These are phyloP conservation scores for Wilcoxina mikolae DNA, from an alignment of 495 filamentous ascomycete genomes.

Conservation along the genomic window DNA sequence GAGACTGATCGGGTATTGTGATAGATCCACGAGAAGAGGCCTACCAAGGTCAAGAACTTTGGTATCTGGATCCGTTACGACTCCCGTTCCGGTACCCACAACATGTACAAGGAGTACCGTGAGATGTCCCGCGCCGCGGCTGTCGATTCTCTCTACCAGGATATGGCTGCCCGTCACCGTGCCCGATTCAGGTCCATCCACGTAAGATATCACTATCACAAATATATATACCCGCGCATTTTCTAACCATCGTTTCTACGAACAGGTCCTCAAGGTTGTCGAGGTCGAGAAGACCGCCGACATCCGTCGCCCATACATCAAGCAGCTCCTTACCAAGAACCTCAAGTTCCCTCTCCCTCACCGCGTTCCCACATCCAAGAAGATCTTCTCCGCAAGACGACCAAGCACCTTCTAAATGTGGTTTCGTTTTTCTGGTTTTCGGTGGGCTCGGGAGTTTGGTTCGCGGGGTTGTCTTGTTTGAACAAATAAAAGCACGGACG, in stretches of 20 bases:
- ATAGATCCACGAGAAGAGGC: conserved; percentile 95
- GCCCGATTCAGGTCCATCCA: conserved; percentile 93
- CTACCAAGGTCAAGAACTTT: conserved; percentile 99
- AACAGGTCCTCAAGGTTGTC: conserved; percentile 91
- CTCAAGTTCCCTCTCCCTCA: conserved; percentile 98
- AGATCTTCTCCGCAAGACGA: conserved; percentile 78
- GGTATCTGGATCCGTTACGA: conserved; percentile 99
- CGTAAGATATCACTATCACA: conserved; percentile 42
- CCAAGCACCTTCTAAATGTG: conserved; percentile 64
- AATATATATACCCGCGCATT: background rate
- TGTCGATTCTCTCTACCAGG: conserved; percentile 94
- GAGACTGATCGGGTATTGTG: conserved; percentile 4
- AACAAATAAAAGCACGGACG: conserved; percentile 5
- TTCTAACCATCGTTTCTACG: background rate
- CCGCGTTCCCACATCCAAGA: conserved; percentile 69
- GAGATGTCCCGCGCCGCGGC: conserved; percentile 91
- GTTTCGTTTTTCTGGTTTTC: conserved; percentile 3
- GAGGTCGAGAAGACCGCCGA: conserved; percentile 85
- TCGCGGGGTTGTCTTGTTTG: conserved; percentile 2
- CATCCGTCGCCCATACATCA: conserved; percentile 96
- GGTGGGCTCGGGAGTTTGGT: conserved; percentile 7
- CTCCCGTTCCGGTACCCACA: conserved; percentile 98
- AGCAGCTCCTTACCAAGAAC: conserved; percentile 85
- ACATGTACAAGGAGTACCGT: conserved; percentile 99
- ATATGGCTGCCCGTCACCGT: conserved; percentile 98